Evolutionary conservation across 148 eudicot species (phyloP).

Genomic region (Persicaria maculosa): DNA sequence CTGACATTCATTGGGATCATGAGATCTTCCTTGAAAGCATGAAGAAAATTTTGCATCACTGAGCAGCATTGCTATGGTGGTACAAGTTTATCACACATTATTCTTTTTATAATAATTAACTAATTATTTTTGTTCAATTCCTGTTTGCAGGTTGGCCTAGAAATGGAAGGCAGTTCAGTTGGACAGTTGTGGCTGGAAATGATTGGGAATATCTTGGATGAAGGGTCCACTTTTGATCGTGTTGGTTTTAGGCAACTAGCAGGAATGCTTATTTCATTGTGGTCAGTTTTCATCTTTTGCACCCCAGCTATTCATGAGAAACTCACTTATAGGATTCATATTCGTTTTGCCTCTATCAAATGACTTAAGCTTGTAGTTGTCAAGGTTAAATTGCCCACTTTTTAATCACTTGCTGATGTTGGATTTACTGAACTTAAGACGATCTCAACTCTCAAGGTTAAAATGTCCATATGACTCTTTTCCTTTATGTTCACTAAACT

Average conservation of each 20-base stretch:
- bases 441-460: no score
- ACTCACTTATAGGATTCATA: neutral
- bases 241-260: conserved; percentile 97
- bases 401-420: neutral
- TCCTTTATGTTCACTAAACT: neutral
- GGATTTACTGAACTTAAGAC: neutral
- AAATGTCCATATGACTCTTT: neutral
- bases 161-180: conserved; percentile 91
- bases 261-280: conserved; percentile 81
- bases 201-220: conserved; percentile 77
- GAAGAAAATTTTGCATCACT: neutral
- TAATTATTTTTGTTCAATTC: neutral
- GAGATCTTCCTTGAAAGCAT: neutral
- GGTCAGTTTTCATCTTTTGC: conserved; percentile 48
- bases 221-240: conserved; percentile 81
- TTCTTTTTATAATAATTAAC: neutral
- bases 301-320: neutral
- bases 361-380: neutral
- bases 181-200: conserved; percentile 98
- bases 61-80: neutral
- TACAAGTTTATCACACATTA: neutral
- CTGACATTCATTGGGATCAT: neutral
- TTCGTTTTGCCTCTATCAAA: neutral
- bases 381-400: neutral
- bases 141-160: conserved; percentile 77